Conservation (phyloP, 305 asterid species). For the Rubia balearica region DNA sequence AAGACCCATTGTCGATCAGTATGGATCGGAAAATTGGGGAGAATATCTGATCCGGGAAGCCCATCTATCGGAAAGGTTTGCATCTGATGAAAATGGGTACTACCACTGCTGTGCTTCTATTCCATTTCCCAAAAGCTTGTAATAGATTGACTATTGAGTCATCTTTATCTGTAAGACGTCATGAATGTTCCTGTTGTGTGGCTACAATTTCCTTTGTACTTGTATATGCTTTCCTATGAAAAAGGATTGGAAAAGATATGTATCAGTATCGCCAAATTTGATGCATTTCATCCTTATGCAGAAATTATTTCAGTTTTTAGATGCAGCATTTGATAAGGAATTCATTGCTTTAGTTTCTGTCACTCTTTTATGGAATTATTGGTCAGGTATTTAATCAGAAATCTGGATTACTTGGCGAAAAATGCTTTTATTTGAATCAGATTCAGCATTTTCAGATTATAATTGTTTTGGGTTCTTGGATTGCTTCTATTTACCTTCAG, state of each 20-base stretch:
- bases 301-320: neutral
- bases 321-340: neutral
- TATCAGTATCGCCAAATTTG: neutral
- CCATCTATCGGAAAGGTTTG: constrained; percentile 83
- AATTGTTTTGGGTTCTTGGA: neutral
- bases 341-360: neutral
- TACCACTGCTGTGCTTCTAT: constrained; percentile 86
- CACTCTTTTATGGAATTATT: neutral
- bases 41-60: constrained; percentile 62
- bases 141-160: constrained; percentile 22
- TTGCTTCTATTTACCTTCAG: neutral
- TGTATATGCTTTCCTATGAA: constrained; percentile 3
- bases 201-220: neutral
- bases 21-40: constrained; percentile 87
- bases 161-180: constrained; percentile 8
- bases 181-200: neutral
- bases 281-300: neutral
- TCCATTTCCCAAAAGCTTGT: constrained; percentile 54
- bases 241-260: neutral
- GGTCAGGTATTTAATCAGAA: neutral
- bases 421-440: neutral
- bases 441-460: neutral
- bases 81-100: constrained; percentile 61
- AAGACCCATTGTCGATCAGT: constrained; percentile 46
- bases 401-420: neutral